A percentile compares a stretch with the other conserved stretches of the same genome.
These are phyloP conservation scores for Stereum hirsutum DNA, from an alignment of 1,284 basidiomycete species.

Conservation along the genomic window DNA sequence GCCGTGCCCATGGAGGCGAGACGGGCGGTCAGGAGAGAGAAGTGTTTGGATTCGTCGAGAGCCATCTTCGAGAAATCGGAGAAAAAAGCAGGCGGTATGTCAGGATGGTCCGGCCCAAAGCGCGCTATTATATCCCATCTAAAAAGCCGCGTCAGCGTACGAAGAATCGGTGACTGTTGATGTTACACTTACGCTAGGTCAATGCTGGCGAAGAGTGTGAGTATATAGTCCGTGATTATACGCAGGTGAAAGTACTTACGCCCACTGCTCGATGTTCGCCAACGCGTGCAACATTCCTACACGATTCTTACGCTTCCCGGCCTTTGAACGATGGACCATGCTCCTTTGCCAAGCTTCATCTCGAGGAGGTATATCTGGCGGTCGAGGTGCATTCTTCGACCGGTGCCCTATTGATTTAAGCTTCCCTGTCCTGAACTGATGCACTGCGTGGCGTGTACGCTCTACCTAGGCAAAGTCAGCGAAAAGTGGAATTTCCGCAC, in stretches of 20 bases:
- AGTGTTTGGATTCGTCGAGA: slow-evolving; percentile 82
- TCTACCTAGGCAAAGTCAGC: slow-evolving; percentile 34
- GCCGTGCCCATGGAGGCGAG: slow-evolving; percentile 57
- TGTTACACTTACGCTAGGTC: slow-evolving; percentile 54
- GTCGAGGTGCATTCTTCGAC: slow-evolving; percentile 35
- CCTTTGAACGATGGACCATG: slow-evolving; percentile 54
- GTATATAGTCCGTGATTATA: neutral
- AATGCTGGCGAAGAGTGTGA: slow-evolving; percentile 36
- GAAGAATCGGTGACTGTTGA: neutral
- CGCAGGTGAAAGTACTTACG: slow-evolving; percentile 39
- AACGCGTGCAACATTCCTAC: slow-evolving; percentile 76
- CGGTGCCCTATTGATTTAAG: slow-evolving; percentile 58
- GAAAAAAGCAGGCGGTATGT: slow-evolving; percentile 69
- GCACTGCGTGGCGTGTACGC: slow-evolving; percentile 61
- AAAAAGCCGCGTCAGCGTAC: neutral
- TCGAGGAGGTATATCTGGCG: slow-evolving; percentile 65
- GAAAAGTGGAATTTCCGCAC: neutral
- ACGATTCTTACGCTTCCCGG: slow-evolving; percentile 56
- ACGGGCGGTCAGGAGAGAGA: slow-evolving; percentile 48
- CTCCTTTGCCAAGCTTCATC: slow-evolving; percentile 42
- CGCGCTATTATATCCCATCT: slow-evolving; percentile 71
- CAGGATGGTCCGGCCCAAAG: slow-evolving; percentile 51
- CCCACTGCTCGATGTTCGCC: slow-evolving; percentile 91
- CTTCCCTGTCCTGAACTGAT: slow-evolving; percentile 62
- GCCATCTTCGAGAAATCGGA: slow-evolving; percentile 77